Evolutionary conservation across 345 rosid species (phyloP).

Genomic region (Murraya paniculata): DNA sequence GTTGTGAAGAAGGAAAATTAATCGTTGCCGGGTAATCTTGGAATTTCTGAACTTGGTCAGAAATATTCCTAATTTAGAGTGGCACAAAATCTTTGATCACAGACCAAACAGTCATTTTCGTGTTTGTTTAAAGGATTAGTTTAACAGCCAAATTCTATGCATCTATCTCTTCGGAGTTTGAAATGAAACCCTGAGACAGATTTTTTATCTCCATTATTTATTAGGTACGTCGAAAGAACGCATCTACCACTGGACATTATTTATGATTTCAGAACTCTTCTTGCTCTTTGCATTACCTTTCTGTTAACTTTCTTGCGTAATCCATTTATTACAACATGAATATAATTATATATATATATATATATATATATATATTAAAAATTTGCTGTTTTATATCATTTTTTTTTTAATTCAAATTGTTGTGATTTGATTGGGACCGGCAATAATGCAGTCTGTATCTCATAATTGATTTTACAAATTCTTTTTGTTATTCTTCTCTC

Average conservation of each 20-base stretch:
- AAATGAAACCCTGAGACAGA: not conserved
- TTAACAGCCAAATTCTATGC: slow-evolving; percentile 5
- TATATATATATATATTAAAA: no score
- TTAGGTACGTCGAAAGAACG: slow-evolving; percentile 22
- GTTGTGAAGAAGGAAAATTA: not conserved
- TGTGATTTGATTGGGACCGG: not conserved
- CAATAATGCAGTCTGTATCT: not conserved
- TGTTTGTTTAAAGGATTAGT: not conserved
- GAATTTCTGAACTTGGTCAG: not conserved
- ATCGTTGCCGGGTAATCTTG: not conserved
- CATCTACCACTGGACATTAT: slow-evolving; percentile 6
- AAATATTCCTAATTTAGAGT: not conserved
- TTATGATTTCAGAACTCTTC: not conserved
- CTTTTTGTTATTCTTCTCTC: no score
- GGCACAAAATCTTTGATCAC: not conserved
- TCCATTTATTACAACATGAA: not conserved
- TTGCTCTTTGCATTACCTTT: not conserved
- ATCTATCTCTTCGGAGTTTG: slow-evolving; percentile 1
- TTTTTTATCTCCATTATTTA: not conserved
- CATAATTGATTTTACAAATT: no score
- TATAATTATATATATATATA: not conserved
- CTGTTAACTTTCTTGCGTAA: not conserved
- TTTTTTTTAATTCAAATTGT: no score
- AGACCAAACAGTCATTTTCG: slow-evolving; percentile 2
- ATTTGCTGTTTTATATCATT: not conserved